Conservation (phyloP, 164 flowering plant species). For the Akebia trifoliata region DNA sequence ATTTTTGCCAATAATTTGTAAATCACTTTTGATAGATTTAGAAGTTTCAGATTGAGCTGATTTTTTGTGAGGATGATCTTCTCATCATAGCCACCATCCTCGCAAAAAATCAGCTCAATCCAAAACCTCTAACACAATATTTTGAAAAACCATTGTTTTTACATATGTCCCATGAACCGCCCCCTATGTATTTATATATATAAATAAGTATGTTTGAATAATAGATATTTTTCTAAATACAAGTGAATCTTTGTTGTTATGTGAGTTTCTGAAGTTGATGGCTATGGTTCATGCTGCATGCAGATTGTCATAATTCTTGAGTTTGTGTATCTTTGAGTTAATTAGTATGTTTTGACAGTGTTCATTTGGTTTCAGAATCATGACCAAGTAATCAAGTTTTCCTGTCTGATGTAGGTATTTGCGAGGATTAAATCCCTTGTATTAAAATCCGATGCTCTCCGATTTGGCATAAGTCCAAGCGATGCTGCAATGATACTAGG, state of each 20-base stretch:
- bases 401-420: constrained; percentile 44
- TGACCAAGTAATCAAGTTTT: constrained; percentile 6
- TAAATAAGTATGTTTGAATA: neutral
- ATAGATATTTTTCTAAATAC: neutral
- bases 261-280: neutral
- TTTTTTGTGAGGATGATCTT: too few species aligned
- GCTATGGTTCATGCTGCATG: neutral
- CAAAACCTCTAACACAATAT: too few species aligned
- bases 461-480: constrained; percentile 73
- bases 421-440: constrained; percentile 62
- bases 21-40: too few species aligned
- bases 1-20: too few species aligned
- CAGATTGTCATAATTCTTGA: neutral
- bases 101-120: too few species aligned
- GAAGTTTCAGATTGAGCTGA: too few species aligned
- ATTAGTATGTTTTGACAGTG: neutral
- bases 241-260: neutral
- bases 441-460: constrained; percentile 65
- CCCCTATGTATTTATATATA: neutral
- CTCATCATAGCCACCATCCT: too few species aligned
- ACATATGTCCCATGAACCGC: too few species aligned
- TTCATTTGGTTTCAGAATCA: neutral
- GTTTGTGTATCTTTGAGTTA: constrained; percentile 1
- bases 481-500: constrained; percentile 92
- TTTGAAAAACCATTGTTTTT: too few species aligned